Base-by-base conservation (phyloP, 257 asterid genomes). In the Ilex asprella region DNA sequence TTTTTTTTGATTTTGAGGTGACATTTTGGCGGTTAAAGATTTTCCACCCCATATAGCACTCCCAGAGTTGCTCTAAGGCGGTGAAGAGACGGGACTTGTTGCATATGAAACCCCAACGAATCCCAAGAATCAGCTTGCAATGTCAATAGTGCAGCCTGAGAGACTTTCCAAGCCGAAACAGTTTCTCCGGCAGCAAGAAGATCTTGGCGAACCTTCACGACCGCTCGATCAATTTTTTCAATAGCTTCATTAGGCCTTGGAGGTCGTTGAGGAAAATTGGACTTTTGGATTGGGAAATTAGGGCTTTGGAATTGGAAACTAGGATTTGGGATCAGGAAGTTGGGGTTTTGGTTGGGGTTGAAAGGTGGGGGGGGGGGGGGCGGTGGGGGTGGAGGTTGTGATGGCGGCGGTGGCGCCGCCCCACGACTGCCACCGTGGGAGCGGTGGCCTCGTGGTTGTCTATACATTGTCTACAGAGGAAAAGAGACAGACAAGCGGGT, bases 131-230 rank as follows among this genome's bases (percentile, higher is more conserved):
- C 85, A 31, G 80, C 88, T 63, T 82, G 66, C 31, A 89, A 72
- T 57, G 59, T 64, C 76, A 72, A 55, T 64, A 87, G 68, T 56
- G 88, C 99, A 58, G 78, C 86, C 79, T 80, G 86, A n/a, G 96
- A 82, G 54, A 85, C 97, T 72, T 81, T 85, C 97, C 94, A 92
- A 30, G 84, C 81, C 2, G 95, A 80, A 39, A 89, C 95, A 63
- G 60, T 71, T 70, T 77, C 76, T 4, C 83, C 76, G 7, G 76
- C 66, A 39, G 75, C 78, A 55, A 82, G 21, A 60, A 87, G 71
- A 1, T 85, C 78, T 3, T 61, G 70, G 41, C 81, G 82, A 53
- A 80, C 96, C 67, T 70, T 82, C 62, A 51, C 58, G 52, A 68
- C 95, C 27, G 89, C 95, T 72, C 66, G 74, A 65, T 86, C 91